Base-by-base conservation (phyloP, 306 rosid species). In the Aeschynomene evenia region DNA sequence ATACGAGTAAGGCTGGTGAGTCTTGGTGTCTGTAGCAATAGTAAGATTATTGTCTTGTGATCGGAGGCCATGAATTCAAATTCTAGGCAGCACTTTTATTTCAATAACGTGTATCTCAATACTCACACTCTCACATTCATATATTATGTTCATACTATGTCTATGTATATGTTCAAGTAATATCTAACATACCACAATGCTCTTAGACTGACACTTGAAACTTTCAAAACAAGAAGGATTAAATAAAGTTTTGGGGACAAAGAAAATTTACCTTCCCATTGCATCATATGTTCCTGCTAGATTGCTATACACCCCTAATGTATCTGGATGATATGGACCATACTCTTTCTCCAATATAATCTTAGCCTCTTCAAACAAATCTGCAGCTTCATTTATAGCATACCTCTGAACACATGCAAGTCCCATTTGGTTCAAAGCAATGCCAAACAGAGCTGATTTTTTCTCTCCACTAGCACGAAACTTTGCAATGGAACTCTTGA, bases 371-470 rank as follows among this genome's bases (percentile, higher is more conserved):
- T 88, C 96, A 73, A 91, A 91, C 81, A 88, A 71, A 39, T 88
- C 96, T 61, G 97, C 93, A 34, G 96, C 97, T 74, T 91, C 93
- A n/a, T 91, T 85, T 54, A 91, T 88, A 8, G 91, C 79, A 64
- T 76, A 86, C 14, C 80, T 82, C 66, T 88, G 97, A 67, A 91
- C 93, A 33, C 97, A 88, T 39, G 85, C 88, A 46, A 91, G 92
- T 0, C 97, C 97, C 97, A 91, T 91, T 73, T 91, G 97, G 77
- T 91, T 91, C 73, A 91, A 71, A 24, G 91, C 93, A 68, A 91
- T 86, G 37, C 96, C 97, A 72, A 88, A 86, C 72, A 87, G 63
- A 4, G 97, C 85, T 9, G 91, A 83, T 79, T 85, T 89, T 68
- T 85, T 91, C 85, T 91, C 96, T 36, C 88, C 89, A 9, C 83